A percentile compares a stretch with the other conserved stretches of the same genome.
These are phyloP conservation scores for Ascochyta koolunga DNA, from an alignment of 2,329 filamentous ascomycete species.

Conservation along the genomic window DNA sequence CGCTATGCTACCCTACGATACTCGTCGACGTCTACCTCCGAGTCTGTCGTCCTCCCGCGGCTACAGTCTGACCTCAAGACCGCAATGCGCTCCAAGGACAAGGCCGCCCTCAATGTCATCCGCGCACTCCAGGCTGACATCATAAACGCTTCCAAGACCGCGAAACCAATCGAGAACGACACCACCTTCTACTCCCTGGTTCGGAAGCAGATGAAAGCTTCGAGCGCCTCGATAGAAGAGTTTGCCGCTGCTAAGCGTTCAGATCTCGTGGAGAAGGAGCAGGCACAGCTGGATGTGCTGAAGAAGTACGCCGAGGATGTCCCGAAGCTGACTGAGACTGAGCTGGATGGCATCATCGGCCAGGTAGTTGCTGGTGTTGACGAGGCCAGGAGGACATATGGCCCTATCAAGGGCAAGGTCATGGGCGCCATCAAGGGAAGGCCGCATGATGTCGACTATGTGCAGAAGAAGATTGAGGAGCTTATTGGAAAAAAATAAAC, in stretches of 20 bases:
- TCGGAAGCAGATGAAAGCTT: conserved; percentile 65
- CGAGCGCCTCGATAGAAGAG: conserved; percentile 66
- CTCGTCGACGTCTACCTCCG: conserved; percentile 24
- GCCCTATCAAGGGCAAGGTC: conserved; percentile 67
- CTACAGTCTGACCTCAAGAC: conserved; percentile 55
- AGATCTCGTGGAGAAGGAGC: conserved; percentile 75
- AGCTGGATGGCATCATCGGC: conserved; percentile 62
- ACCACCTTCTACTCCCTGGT: conserved; percentile 71
- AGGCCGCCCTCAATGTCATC: conserved; percentile 69
- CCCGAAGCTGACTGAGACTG: conserved; percentile 62
- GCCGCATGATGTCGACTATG: conserved; percentile 66
- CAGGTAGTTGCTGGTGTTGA: conserved; percentile 60
- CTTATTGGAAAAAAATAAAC: conserved; percentile 30
- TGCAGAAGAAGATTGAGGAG: conserved; percentile 66
- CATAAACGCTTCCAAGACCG: conserved; percentile 77
- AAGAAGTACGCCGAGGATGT: conserved; percentile 68
- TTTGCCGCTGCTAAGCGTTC: conserved; percentile 67
- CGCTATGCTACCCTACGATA: conserved; percentile 30
- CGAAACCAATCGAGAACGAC: conserved; percentile 72
- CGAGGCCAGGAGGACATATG: conserved; percentile 58
- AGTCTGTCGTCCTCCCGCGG: conserved; percentile 48
- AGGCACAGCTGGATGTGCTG: conserved; percentile 67
- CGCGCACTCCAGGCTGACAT: conserved; percentile 72
- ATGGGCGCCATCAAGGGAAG: conserved; percentile 65
- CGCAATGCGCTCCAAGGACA: conserved; percentile 57